Conservation (phyloP, 306 rosid genomes). For the Prinsepia uniflora region DNA sequence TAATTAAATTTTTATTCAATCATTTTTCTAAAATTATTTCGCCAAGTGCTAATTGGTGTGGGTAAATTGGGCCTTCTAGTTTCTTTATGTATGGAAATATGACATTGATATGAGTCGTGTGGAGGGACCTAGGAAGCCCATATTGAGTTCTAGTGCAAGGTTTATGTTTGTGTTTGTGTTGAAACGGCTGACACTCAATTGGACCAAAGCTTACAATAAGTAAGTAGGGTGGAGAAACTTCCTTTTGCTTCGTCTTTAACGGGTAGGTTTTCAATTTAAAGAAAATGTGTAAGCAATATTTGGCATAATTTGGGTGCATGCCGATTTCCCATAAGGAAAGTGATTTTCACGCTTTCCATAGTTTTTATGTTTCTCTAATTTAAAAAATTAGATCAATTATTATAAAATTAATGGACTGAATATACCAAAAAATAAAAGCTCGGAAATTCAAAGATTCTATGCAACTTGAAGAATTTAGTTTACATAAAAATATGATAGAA, state of each 20-base stretch:
- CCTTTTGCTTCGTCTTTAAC: not conserved
- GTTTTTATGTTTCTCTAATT: no score
- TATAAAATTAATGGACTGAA: no score
- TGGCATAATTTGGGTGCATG: not conserved
- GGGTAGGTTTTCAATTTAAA: not conserved
- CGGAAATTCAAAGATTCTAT: not conserved
- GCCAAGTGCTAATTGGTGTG: not conserved
- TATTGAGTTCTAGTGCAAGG: not conserved
- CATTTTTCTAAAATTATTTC: not conserved
- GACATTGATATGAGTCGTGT: not conserved
- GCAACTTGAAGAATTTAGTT: not conserved
- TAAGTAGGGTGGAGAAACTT: not conserved
- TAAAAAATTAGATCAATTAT: no score
- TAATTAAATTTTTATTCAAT: not conserved
- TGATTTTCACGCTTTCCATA: no score
- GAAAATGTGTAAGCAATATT: not conserved
- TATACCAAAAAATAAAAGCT: not conserved
- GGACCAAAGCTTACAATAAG: not conserved
- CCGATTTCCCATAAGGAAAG: not conserved
- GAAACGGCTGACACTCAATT: not conserved
- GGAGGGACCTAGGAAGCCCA: not conserved
- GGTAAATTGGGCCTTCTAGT: no score
- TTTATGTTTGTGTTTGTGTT: not conserved
- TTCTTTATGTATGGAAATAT: not conserved
- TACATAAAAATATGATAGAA: not conserved